Evolutionary conservation across 2,329 filamentous ascomycete species (phyloP), one percentile per base, ranked within the genome.

Genomic region (Colletotrichum plurivorum): DNA sequence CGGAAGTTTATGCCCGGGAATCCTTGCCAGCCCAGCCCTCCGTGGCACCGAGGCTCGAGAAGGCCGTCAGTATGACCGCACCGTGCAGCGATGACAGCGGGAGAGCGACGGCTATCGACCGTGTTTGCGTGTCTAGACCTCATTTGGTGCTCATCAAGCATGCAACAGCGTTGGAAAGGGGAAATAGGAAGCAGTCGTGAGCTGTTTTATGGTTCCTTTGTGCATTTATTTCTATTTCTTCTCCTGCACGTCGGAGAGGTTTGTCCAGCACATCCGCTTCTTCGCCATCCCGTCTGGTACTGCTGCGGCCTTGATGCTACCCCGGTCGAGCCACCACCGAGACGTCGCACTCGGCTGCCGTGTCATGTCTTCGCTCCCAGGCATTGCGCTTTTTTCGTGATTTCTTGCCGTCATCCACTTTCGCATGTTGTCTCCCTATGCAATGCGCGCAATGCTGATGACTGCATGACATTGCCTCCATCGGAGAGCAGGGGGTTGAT

Each of bases 11-110:
- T 31, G 60, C 51, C 60, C 41, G 60, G 52, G 52, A 5, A 63
- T 25, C 41, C 60, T 56, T 63, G 60, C 52, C 27, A 62, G 27
- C 12, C 48, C 25, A 63, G 45, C 41, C 41, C 41, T 39, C 25
- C 20, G 10, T 12, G 15, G 41, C 51, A 48, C 51, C 39, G 60
- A 41, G 13, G 12, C 41, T 36, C 51, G 52, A 43, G 22, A 58
- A 31, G 31, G 49, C 54, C 39, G 60, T 58, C 31, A 54, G 54
- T 45, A 65, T 69, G 66, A 66, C 66, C 54, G 66, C 55, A 66
- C 22, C 61, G 55, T 66, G 66, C 66, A 69, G 66, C 55, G 61
- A 54, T 60, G 55, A 60, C 66, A 60, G 61, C 61, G 66, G 55
- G 54, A 69, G 61, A 69, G 61, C 49, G 53, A 56, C 65, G 39